phyloP scores from a whole-genome alignment of 345 rosid genomes.

The Gossypioides kirkii region DNA sequence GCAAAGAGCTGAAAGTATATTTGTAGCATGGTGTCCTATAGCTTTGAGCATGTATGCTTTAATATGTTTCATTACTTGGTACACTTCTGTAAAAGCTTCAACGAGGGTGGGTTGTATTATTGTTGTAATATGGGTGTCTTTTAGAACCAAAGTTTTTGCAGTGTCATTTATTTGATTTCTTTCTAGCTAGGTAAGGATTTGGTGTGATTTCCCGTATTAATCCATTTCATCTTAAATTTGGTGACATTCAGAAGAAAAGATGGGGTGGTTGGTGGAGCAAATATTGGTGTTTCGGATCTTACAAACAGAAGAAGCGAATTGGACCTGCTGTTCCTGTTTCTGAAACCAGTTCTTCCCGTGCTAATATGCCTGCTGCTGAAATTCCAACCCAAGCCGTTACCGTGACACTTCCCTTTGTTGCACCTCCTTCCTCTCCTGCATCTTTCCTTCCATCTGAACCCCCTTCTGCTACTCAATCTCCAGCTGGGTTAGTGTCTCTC shows the following conservation, averaged over 20 bases:
- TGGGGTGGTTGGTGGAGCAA: conserved; percentile 69
- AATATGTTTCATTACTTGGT: background rate
- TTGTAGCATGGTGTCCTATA: background rate
- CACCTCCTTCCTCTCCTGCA: conserved; percentile 97
- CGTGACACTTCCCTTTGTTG: conserved; percentile 59
- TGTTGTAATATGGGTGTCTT: background rate
- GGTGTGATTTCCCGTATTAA: background rate
- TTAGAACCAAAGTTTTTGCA: background rate
- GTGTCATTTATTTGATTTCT: conserved; percentile 4
- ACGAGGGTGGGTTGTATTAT: background rate
- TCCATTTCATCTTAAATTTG: conserved; percentile 15
- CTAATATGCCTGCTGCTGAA: conserved; percentile 34
- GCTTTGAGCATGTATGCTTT: background rate
- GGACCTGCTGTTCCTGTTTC: conserved; percentile 62
- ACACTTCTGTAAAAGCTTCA: conserved; percentile 1
- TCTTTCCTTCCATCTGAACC: conserved; percentile 93
- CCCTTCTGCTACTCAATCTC: conserved; percentile 79
- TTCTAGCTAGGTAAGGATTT: background rate
- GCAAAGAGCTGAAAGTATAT: background rate
- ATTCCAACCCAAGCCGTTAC: conserved; percentile 32
- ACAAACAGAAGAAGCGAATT: conserved; percentile 54
- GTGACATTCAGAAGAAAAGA: conserved; percentile 49
- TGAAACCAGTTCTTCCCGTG: conserved; percentile 35
- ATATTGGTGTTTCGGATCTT: conserved; percentile 73
- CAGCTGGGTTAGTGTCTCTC: conserved; percentile 56